phyloP scores from a whole-genome alignment of 345 rosid species.

The Pseudoturritis turrita region DNA sequence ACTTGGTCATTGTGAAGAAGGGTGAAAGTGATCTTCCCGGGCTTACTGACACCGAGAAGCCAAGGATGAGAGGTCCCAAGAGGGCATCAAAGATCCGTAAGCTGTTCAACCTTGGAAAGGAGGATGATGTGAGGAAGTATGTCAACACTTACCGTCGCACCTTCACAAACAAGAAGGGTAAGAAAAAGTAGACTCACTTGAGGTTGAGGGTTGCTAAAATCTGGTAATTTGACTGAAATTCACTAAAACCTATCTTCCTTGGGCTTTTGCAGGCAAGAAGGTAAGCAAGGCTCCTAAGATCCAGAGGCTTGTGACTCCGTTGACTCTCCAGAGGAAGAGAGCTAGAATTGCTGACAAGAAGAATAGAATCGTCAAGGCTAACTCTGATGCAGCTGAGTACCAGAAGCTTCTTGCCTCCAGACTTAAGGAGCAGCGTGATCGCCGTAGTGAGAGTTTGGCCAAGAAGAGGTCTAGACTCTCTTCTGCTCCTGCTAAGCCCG shows the following conservation, averaged over 20 bases:
- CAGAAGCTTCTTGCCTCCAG: constrained; percentile 84
- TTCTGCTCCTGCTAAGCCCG: constrained; percentile 72
- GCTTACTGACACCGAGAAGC: constrained; percentile 81
- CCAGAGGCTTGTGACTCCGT: constrained; percentile 87
- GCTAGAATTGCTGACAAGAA: constrained; percentile 75
- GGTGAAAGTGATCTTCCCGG: constrained; percentile 87
- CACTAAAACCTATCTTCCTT: not conserved
- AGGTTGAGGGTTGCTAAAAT: no score
- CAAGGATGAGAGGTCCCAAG: constrained; percentile 96
- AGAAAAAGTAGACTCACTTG: not conserved
- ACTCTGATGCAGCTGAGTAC: constrained; percentile 86
- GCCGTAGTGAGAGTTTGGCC: constrained; percentile 87
- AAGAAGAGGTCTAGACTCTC: constrained; percentile 85
- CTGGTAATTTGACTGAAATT: not conserved
- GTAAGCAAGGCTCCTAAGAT: constrained; percentile 88
- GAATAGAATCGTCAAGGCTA: constrained; percentile 81
- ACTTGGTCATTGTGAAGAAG: constrained; percentile 86
- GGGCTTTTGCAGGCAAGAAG: constrained; percentile 50
- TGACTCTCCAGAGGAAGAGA: constrained; percentile 86
- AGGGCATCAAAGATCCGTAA: constrained; percentile 88
- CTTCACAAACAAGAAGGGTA: constrained; percentile 70
- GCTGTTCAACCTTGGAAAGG: constrained; percentile 78
- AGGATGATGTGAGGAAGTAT: constrained; percentile 88
- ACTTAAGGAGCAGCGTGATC: constrained; percentile 82
- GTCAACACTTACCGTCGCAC: constrained; percentile 83